Conservation (phyloP, 108 stramenopile genomes). For the Chaetoceros tenuissimus region DNA sequence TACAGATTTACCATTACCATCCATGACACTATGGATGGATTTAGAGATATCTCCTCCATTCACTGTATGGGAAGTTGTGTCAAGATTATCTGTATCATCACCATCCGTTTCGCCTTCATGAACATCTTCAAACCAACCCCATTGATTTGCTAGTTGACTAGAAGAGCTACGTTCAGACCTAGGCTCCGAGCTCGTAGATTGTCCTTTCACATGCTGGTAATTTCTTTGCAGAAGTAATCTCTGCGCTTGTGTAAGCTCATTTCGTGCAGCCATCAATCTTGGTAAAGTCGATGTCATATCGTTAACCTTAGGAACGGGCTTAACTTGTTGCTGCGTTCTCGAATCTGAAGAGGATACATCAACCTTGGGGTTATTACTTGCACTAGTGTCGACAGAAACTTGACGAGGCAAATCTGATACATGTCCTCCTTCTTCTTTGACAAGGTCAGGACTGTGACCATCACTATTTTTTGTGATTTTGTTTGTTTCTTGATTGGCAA, state of each 20-base stretch:
- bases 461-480: no score
- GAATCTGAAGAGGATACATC: neutral
- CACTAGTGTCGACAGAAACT: neutral
- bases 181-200: no score
- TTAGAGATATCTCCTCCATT: neutral
- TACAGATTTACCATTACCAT: neutral
- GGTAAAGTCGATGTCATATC: no score
- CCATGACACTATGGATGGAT: neutral
- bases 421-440: no score
- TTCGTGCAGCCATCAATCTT: no score
- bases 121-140: slow-evolving; percentile 83
- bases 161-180: slow-evolving; percentile 4
- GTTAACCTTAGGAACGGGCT: no score
- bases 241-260: no score
- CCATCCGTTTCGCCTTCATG: slow-evolving; percentile 17
- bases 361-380: neutral
- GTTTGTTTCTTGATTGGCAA: no score
- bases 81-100: neutral
- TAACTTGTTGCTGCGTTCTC: no score
- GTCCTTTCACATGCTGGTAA: no score
- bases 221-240: no score
- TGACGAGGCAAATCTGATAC: neutral
- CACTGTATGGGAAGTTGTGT: neutral
- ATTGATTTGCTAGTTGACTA: slow-evolving; percentile 21
- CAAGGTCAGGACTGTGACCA: no score